Conservation (phyloP, 768 basidiomycete species). For the Chalciporus sphaerocephalus region DNA sequence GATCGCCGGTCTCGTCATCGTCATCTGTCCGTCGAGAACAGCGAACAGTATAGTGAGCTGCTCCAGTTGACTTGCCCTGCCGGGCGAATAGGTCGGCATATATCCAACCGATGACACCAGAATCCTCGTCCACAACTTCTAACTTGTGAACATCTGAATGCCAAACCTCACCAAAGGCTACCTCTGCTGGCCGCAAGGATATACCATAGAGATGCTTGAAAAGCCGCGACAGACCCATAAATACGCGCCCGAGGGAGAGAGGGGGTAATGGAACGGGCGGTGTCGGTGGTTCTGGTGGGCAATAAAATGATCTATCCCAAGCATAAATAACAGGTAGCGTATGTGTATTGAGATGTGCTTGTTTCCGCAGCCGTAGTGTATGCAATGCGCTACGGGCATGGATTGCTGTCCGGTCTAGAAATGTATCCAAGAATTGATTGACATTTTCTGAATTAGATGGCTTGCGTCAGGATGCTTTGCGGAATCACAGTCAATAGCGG, state of each 20-base stretch:
- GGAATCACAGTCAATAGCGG: background rate
- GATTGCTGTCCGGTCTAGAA: constrained; percentile 76
- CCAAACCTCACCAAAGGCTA: constrained; percentile 82
- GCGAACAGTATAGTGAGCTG: constrained; percentile 96
- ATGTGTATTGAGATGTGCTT: constrained; percentile 58
- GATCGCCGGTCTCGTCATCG: constrained; percentile 75
- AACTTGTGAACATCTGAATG: constrained; percentile 84
- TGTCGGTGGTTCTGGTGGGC: constrained; percentile 71
- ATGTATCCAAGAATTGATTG: constrained; percentile 73
- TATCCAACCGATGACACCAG: constrained; percentile 88
- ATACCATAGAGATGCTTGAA: constrained; percentile 88
- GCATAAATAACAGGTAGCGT: constrained; percentile 69
- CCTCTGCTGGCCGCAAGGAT: constrained; percentile 64
- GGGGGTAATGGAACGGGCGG: constrained; percentile 70
- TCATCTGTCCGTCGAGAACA: constrained; percentile 91
- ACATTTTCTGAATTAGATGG: constrained; percentile 63
- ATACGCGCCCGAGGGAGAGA: constrained; percentile 84
- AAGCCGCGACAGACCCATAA: constrained; percentile 86
- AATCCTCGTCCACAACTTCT: constrained; percentile 86
- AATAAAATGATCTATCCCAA: constrained; percentile 98
- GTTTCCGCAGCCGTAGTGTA: constrained; percentile 66
- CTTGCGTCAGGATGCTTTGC: constrained; percentile 1
- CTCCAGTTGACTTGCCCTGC: constrained; percentile 80
- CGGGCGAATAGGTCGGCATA: constrained; percentile 90
- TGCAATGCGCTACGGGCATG: constrained; percentile 71